Evolutionary conservation across 2,329 filamentous ascomycete species (phyloP), one percentile per base, ranked within the genome.

Genomic region (Harringtonia lauricola): DNA sequence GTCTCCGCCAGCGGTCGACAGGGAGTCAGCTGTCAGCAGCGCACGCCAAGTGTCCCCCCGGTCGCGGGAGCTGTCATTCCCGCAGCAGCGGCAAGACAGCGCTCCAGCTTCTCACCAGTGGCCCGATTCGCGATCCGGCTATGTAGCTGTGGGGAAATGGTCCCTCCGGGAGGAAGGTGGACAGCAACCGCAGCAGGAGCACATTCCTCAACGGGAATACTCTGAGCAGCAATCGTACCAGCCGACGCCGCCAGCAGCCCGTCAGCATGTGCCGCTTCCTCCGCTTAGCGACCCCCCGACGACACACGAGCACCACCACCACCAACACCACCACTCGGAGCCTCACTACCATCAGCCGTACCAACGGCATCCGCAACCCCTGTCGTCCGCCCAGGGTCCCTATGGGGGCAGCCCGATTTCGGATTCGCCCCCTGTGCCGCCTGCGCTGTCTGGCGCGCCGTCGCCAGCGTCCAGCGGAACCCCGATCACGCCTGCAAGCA

Each of bases 121-220:
- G 42, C 26, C 45, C 2, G 44, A 45, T 30, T 14, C 44, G 6
- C 42, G 42, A 17, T 40, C 47, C 1, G 26, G 37, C 30, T 49
- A 47, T 22, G 42, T 43, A 7, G 37, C 47, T 14, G 44, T 41
- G 8, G 39, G 40, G 6, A 45, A 42, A 18, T 45, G 47, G 47
- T 39, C 44, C 13, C 15, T 42, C 36, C 36, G 37, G n/a, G 39
- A 43, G 13, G 37, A 39, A 8, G 33, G 26, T 8, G 12, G 31
- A 19, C 28, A 19, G 13, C 38, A 33, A 12, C 38, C 33, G 38
- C 38, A 41, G 35, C 35, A 34, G 17, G n/a, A 22, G 19, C 35
- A 41, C 36, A 24, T 15, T 18, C 17, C 22, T 28, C 33, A 15
- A 4, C 22, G 44, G 9, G 39, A 33, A 3, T 17, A 39, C n/a